Conservation (phyloP, 495 filamentous ascomycete genomes). For the Neurospora sp. region DNA sequence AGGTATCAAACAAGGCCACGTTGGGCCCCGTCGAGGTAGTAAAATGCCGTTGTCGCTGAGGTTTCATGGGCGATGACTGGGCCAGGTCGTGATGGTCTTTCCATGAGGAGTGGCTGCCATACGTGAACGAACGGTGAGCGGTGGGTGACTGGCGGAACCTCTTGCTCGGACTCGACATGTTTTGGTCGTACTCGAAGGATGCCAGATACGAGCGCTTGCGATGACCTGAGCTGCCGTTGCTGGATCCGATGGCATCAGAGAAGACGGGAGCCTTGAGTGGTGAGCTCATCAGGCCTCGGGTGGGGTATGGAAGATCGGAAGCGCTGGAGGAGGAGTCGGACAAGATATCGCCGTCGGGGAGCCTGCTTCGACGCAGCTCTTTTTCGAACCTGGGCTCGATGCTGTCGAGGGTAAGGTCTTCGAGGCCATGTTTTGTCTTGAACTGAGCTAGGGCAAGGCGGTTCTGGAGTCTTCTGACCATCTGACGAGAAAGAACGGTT, state of each 20-base stretch:
- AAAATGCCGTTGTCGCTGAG: slow-evolving; percentile 52
- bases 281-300: slow-evolving; percentile 47
- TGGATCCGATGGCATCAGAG: slow-evolving; percentile 55
- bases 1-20: slow-evolving; percentile 59
- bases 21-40: slow-evolving; percentile 50
- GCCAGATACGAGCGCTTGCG: slow-evolving; percentile 48
- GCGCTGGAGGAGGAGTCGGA: slow-evolving; percentile 79
- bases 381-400: slow-evolving; percentile 69
- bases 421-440: slow-evolving; percentile 88
- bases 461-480: slow-evolving; percentile 82
- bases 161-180: slow-evolving; percentile 45
- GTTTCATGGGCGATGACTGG: slow-evolving; percentile 73
- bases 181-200: slow-evolving; percentile 32
- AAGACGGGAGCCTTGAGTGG: slow-evolving; percentile 58
- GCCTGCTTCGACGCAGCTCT: slow-evolving; percentile 55
- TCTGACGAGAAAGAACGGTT: slow-evolving; percentile 41
- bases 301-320: slow-evolving; percentile 44
- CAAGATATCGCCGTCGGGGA: slow-evolving; percentile 50
- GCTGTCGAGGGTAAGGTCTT: slow-evolving; percentile 62
- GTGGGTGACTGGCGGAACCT: slow-evolving; percentile 61
- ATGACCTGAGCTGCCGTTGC: slow-evolving; percentile 42
- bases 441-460: slow-evolving; percentile 90
- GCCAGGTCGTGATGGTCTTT: slow-evolving; percentile 62
- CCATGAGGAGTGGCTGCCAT: slow-evolving; percentile 50
- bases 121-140: slow-evolving; percentile 44